Evolutionary conservation across 345 rosid genomes (phyloP), one percentile per base, ranked within the genome.

Genomic region (Anastatica hierochuntica): DNA sequence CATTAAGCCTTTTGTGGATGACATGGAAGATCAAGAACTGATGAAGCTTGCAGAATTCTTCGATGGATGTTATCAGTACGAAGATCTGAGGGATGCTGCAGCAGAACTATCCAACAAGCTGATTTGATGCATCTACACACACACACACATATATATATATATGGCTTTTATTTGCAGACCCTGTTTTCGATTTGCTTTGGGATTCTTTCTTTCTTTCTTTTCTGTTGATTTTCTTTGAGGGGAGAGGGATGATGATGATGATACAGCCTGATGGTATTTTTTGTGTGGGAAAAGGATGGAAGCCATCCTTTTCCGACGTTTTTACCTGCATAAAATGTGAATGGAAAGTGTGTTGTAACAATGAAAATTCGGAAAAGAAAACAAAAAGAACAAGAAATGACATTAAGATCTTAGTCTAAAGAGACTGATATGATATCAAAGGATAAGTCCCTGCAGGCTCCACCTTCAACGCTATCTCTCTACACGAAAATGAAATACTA

Each of bases 11-110:
- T 88, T 84, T 46, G 29, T 72, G 8, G 84, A 78, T 50, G 88
- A 92, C 75, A 53, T 56, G 30, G 44, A 38, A 4, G 96, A 88
- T 43, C 45, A 43, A 30, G 94, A 87, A 72, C 66, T 92, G 14
- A 49, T 58, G 62, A 80, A 75, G 72, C 60, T 92, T 73, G 63
- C 55, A 0, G 69, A 53, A 36, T 88, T 92, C 66, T 81, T 92
- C 30, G 72, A 79, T 27, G 64, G 56, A 14, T 77, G 80, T 62
- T 77, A 77, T 43, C 48, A 55, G 12, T 71, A 69, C 40, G 86
- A 79, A 24, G 96, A 87, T 51, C 70, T 76, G 63, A 83, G 94
- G 67, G 84, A 76, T 41, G 98, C 98, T 20, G 83, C 74, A 40
- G 70, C 78, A 64, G 71, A 54, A 13, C 68, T 58, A 40, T 42